A percentile compares a stretch with the other conserved stretches of the same genome.
These are phyloP conservation scores for Tuber brumale DNA, from an alignment of 495 filamentous ascomycete species.

Conservation along the genomic window DNA sequence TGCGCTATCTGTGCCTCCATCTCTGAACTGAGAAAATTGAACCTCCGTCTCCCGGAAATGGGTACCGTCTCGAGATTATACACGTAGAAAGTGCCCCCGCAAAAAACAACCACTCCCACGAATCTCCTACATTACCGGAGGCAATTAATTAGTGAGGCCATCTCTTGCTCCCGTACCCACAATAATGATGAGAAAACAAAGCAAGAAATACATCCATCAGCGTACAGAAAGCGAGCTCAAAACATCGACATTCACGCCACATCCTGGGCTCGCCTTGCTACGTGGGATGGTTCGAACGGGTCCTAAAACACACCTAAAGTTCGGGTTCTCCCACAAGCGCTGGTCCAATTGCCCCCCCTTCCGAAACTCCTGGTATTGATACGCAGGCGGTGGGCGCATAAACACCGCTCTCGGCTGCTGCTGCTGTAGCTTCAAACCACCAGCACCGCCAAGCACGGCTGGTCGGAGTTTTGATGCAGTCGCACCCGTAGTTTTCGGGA, in stretches of 20 bases:
- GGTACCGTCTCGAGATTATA: slow-evolving; percentile 73
- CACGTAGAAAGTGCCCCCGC: slow-evolving; percentile 53
- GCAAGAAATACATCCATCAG: neutral
- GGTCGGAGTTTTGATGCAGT: slow-evolving; percentile 1
- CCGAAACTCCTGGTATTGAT: slow-evolving; percentile 16
- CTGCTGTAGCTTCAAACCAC: neutral
- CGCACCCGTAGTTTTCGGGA: neutral
- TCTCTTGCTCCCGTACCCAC: neutral
- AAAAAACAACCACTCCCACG: slow-evolving; percentile 9
- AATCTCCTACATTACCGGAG: slow-evolving; percentile 14
- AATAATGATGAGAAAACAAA: neutral
- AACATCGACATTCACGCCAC: neutral
- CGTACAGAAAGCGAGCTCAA: neutral
- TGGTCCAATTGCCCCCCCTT: neutral
- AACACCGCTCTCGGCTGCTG: slow-evolving; percentile 13
- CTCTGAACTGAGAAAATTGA: slow-evolving; percentile 64
- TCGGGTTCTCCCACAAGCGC: slow-evolving; percentile 11
- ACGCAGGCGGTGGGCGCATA: slow-evolving; percentile 9
- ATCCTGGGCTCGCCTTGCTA: neutral
- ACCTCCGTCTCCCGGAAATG: slow-evolving; percentile 69
- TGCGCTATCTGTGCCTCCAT: slow-evolving; percentile 50
- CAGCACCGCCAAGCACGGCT: neutral
- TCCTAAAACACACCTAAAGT: slow-evolving; percentile 10
- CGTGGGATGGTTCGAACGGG: neutral
- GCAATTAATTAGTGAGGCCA: neutral